Evolutionary conservation across 805 yeast genomes (phyloP), one percentile per base, ranked within the genome.

Genomic region (Ogataea polymorpha): DNA sequence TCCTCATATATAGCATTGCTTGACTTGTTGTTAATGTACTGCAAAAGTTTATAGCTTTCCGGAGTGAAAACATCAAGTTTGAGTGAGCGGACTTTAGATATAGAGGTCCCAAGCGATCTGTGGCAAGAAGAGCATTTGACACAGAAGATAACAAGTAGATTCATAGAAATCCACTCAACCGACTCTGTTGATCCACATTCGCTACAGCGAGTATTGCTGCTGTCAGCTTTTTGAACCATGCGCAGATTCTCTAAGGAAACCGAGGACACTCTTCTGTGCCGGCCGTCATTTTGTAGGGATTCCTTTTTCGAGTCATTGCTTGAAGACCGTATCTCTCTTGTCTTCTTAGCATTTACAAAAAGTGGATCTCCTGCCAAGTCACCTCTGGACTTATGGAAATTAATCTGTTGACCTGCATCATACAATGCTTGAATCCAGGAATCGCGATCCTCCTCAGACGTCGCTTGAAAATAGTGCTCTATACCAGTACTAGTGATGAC

Each of bases 121-220:
- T 90, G 97, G n/a, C 82, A 80, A 0, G 95, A 89, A 0, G 96
- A 80, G 54, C 98, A 90, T 37, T 81, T 79, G 32, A 87, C 81
- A 61, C 98, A 90, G 18, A 91, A 68, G 3, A 82, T 77, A 21
- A 80, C 79, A 40, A 88, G 62, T 30, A 82, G 62, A 53, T 85
- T 89, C 44, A 87, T 69, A 0, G 96, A 86, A 3, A 91, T 74
- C 96, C 96, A 90, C 50, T 89, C 96, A 12, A 86, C 95, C 11
- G 75, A 65, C 12, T 72, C 77, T 0, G 62, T 54, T 2, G 79
- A 56, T 0, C 82, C 82, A 66, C 98, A 90, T 55, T 90, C 98
- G 11, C 86, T 86, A 63, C 98, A 90, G 2, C 50, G 46, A 4
- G 61, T 52, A 54, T 90, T 90, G 23, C 80, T 73, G n/a, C 72